These are phyloP conservation scores for Candida montana DNA, from an alignment of 805 yeast species.

Conservation along the genomic window DNA sequence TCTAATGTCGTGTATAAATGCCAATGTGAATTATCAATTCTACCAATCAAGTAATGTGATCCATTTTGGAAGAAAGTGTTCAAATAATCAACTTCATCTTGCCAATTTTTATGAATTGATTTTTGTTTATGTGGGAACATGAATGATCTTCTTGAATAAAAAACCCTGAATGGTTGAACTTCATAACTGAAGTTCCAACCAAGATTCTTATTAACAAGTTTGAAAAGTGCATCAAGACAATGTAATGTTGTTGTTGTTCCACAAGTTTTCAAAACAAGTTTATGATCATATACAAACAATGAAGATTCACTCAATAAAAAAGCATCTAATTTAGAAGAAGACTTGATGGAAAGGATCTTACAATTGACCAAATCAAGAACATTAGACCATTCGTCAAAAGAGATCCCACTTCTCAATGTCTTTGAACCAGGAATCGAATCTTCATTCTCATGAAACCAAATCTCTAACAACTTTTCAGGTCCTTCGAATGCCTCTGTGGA, in stretches of 20 bases:
- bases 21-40: conserved; percentile 83
- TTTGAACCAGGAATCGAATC: conserved; percentile 28
- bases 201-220: conserved; percentile 38
- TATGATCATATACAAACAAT: conserved; percentile 82
- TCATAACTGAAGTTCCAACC: conserved; percentile 34
- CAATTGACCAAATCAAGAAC: conserved; percentile 81
- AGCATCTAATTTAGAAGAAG: conserved; percentile 65
- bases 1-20: conserved; percentile 60
- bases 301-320: conserved; percentile 86
- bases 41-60: conserved; percentile 72
- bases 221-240: conserved; percentile 64
- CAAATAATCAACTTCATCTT: conserved; percentile 66
- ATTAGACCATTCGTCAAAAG: conserved; percentile 61
- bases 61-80: conserved; percentile 60
- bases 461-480: conserved; percentile 87
- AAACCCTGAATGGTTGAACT: conserved; percentile 54
- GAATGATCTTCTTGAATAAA: conserved; percentile 87
- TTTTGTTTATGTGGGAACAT: conserved; percentile 87
- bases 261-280: conserved; percentile 84
- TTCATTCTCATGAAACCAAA: conserved; percentile 71
- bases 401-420: conserved; percentile 55
- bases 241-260: conserved; percentile 90
- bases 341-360: conserved; percentile 76
- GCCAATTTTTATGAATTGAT: conserved; percentile 81
- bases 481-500: conserved; percentile 95